Evolutionary conservation across 2,329 filamentous ascomycete species (phyloP), one percentile per base, ranked within the genome.

Genomic region (Leptographium wingfieldii): DNA sequence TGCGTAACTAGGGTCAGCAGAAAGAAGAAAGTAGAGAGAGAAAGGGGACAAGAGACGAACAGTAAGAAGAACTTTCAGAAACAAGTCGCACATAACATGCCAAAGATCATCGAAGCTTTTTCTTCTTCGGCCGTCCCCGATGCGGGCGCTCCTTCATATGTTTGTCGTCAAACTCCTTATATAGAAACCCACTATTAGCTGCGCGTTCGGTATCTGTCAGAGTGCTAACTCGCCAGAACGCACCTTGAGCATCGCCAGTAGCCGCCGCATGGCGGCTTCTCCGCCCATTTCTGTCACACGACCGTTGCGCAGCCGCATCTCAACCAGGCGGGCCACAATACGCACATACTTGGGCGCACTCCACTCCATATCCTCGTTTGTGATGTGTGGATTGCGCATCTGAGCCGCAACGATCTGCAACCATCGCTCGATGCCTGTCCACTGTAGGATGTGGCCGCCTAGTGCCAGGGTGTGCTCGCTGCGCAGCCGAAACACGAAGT

Each of bases 401-500:
- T 71, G 67, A 22, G 65, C 66, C 9, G 65, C 54, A n/a, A 71
- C 64, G 12, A 69, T 63, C 56, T 65, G 54, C 19, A 70, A 63
- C 70, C 69, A 72, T 22, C 63, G 67, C 61, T 65, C 64, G 54
- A 71, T 64, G 35, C 65, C 67, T 3, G 69, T 66, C 70, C 69
- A 72, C 62, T 71, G 69, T 56, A 72, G 63, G 9, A 71, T 61
- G 59, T 72, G 69, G 9, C 70, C 70, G 48, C 70, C 68, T 22
- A 71, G 65, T 14, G 69, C 70, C 10, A 72, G 63, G 22, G 70
- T 72, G 58, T 68, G 66, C 54, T 61, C 59, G 16, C 55, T 54
- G 31, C 65, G 65, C 54, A 65, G 57, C 51, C 69, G 66, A 57
- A 72, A 72, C 2, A 73, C 69, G 57, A 69, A 69, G 62, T 73